phyloP scores from a whole-genome alignment of 441 rosid genomes.

The Populus hybrid region DNA sequence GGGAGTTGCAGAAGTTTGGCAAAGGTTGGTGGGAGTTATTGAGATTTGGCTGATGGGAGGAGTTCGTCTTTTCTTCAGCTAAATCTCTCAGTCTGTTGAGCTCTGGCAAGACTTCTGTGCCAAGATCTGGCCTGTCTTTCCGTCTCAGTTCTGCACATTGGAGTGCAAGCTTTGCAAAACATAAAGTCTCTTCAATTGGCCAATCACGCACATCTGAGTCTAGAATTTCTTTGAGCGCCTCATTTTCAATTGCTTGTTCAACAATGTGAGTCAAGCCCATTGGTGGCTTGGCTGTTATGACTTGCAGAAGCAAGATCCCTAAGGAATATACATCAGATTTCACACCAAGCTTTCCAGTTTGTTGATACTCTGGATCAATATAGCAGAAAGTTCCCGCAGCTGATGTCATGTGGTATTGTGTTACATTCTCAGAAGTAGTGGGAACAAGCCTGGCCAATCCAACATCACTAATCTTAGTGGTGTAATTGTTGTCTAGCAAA shows the following conservation, averaged over 20 bases:
- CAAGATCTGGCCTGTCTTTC: slow-evolving; percentile 39
- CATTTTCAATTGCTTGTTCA: slow-evolving; percentile 33
- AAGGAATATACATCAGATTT: slow-evolving; percentile 48
- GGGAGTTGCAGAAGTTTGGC: no score
- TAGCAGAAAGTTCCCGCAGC: slow-evolving; percentile 55
- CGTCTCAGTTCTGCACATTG: slow-evolving; percentile 40
- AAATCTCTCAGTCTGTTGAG: slow-evolving; percentile 23
- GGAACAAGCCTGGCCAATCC: slow-evolving; percentile 53
- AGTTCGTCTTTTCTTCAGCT: slow-evolving; percentile 18
- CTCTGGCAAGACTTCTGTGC: slow-evolving; percentile 22
- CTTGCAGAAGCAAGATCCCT: slow-evolving; percentile 43
- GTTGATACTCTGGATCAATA: slow-evolving; percentile 46
- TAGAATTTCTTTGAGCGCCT: slow-evolving; percentile 26
- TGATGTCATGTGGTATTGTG: slow-evolving; percentile 47
- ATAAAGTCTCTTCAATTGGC: slow-evolving; percentile 37
- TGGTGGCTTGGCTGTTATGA: slow-evolving; percentile 44
- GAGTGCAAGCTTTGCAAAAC: slow-evolving; percentile 34
- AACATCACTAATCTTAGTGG: slow-evolving; percentile 38
- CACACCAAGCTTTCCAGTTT: slow-evolving; percentile 45
- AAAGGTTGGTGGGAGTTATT: no score
- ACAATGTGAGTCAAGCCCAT: slow-evolving; percentile 42
- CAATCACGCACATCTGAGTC: slow-evolving; percentile 43
- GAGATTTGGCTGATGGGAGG: not conserved
- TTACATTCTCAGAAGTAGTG: slow-evolving; percentile 36
- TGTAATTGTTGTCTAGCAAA: slow-evolving; percentile 34